Evolutionary conservation across 495 filamentous ascomycete species (phyloP), one percentile per base, ranked within the genome.

Genomic region (Penicillium macrosclerotiorum): DNA sequence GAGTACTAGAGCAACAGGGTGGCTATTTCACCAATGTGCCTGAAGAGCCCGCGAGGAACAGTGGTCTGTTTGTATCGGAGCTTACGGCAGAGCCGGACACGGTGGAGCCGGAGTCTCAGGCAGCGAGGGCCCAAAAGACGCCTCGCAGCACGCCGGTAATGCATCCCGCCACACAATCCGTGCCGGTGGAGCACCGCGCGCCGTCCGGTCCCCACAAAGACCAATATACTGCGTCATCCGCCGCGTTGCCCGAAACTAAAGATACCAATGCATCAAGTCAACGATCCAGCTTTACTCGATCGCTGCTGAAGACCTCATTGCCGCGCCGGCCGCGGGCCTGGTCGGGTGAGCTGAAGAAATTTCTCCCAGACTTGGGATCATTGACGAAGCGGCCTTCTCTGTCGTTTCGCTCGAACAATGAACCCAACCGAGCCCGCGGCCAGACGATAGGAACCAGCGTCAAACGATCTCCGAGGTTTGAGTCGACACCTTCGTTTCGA

Each of bases 1-100:
- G 82, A 1, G 80, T 80, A 0, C 69, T 95, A 69, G 81, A 86
- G 37, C 57, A 68, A 14, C 43, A 75, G 16, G 71, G 77, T 11
- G 78, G 63, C 0, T 81, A 77, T 33, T 84, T 88, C 44, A 75
- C 75, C 3, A 56, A 49, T 23, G 63, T 57, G 37, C 64, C 62
- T 8, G 49, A 59, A 37, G 45, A 45, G 12, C 32, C 49, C 29
- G 53, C 47, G 34, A 54, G 60, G 11, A 52, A 65, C n/a, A n/a
- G n/a, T 34, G 66, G 63, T n/a, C 43, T 69, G 5, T 71, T 65
- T 47, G 42, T 56, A 2, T 55, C 58, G 7, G 50, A 68, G 27
- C 35, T 73, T 25, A 67, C 68, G 4, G 58, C 54, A 14, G 69
- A 71, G 49, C 68, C 69, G 0, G 68, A 68, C 30, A 39, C 48